Base-by-base conservation (phyloP, 1,284 basidiomycete species). In the Ustilago cynodontis region DNA sequence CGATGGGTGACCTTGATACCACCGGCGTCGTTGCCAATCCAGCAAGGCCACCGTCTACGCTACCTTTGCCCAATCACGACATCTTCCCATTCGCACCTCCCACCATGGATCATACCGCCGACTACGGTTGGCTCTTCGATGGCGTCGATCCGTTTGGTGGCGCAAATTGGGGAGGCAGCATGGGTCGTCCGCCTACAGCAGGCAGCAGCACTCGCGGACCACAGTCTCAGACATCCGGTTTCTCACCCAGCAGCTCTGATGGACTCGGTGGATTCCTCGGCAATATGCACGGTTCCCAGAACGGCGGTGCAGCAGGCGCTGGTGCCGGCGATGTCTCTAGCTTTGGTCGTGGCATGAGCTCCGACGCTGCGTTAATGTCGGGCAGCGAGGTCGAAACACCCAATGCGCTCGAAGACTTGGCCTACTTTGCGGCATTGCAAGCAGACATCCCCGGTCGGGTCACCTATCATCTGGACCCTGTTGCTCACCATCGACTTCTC, bases 41-140 rank as follows among this genome's bases (percentile, higher is more conserved):
- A 1, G 45, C 60, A 3, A 37, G 60, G 33, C 55, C 56, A 8
- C 50, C 68, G 4, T 68, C 67, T 11, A 24, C 64, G 13, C 35
- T 71, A 13, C 73, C 68, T 7, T 45, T 56, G 16, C 68, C 73
- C 7, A 71, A 67, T 24, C 73, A 76, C 31, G 73, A 76, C 61
- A 76, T 76, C 41, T 79, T 79, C 41, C 74, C 78, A 0, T 80
- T 80, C 35, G 75, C 78, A 11, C 71, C 69, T 26, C 67, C 78
- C 11, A 53, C 47, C 51, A 49, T 67, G 22, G 78, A 80, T 37
- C 72, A 78, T 37, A 69, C 77, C 4, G 78, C 78, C 41, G 76
- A 80, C 49, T 80, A 78, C 35, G 77, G 68, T 53, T 80, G 78
- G 78, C 67, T 80, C 55, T 80, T 80, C 62, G 78, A 80, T 28